Percentiles rank a stretch among this genome's conserved stretches.
phyloP scores from a whole-genome alignment of 768 basidiomycete genomes.

The Agaricus blazei region DNA sequence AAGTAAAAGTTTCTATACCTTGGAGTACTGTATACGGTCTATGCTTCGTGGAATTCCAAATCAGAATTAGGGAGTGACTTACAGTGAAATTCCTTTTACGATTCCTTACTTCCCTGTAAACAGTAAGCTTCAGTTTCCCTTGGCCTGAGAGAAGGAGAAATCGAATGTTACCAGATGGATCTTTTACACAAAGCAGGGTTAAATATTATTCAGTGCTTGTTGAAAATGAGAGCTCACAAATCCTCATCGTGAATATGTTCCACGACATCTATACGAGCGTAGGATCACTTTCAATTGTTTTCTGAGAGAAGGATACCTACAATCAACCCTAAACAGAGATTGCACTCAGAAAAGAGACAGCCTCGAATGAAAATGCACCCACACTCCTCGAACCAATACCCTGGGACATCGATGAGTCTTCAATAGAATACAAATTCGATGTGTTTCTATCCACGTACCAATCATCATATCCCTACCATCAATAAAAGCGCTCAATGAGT shows the following conservation, averaged over 20 bases:
- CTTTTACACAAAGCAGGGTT: conserved; percentile 26
- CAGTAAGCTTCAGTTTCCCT: conserved; percentile 1
- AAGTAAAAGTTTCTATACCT: conserved; percentile 37
- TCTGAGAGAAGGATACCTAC: conserved; percentile 31
- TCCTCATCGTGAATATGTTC: conserved; percentile 70
- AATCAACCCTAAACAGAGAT: conserved; percentile 53
- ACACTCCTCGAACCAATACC: conserved; percentile 74
- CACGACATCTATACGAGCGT: conserved; percentile 54
- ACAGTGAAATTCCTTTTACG: conserved; percentile 83
- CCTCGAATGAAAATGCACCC: conserved; percentile 23
- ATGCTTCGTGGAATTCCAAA: not conserved
- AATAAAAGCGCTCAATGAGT: not conserved
- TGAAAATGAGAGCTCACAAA: conserved; percentile 46
- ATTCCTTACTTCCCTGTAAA: conserved; percentile 81
- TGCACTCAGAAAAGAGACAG: not conserved
- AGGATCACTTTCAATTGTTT: not conserved
- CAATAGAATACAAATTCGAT: not conserved
- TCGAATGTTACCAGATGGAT: conserved; percentile 68
- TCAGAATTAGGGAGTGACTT: conserved; percentile 18
- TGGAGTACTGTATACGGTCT: conserved; percentile 56
- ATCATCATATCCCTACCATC: conserved; percentile 33
- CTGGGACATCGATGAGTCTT: conserved; percentile 23
- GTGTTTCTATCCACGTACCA: conserved; percentile 23
- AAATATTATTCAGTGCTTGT: not conserved
- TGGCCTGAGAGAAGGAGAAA: not conserved